phyloP scores from a whole-genome alignment of 805 yeast genomes.

The Metschnikowia arizonensis region DNA sequence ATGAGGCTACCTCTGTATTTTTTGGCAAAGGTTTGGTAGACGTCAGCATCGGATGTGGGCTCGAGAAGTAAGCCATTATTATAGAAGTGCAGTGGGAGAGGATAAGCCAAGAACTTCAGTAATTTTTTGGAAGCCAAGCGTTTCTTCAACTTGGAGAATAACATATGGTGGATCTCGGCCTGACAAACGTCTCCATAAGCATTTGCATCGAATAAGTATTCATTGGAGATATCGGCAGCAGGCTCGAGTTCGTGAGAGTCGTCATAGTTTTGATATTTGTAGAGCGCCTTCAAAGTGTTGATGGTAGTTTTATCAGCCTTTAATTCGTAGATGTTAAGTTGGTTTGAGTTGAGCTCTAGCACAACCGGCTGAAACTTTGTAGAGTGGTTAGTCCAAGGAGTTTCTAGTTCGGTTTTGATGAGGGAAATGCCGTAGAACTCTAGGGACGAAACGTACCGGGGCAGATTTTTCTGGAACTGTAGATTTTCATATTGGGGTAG shows the following conservation, averaged over 20 bases:
- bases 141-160: slow-evolving; percentile 20
- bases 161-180: slow-evolving; percentile 5
- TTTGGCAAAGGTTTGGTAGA: slow-evolving; percentile 17
- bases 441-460: slow-evolving; percentile 30
- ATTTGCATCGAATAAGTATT: slow-evolving; percentile 27
- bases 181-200: slow-evolving; percentile 27
- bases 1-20: slow-evolving; percentile 24
- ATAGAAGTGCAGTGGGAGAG: slow-evolving; percentile 19
- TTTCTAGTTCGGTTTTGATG: slow-evolving; percentile 32
- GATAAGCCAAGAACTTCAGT: slow-evolving; percentile 14
- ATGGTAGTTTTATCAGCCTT: slow-evolving; percentile 20
- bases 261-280: slow-evolving; percentile 25
- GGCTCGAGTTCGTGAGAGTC: slow-evolving; percentile 9
- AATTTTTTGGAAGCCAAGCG: slow-evolving; percentile 17
- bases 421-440: slow-evolving; percentile 32
- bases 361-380: slow-evolving; percentile 36
- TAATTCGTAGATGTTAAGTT: slow-evolving; percentile 31
- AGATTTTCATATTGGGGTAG: slow-evolving; percentile 8
- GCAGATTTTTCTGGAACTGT: slow-evolving; percentile 23
- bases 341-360: slow-evolving; percentile 38
- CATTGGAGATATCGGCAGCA: slow-evolving; percentile 8
- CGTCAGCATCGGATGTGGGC: slow-evolving; percentile 24
- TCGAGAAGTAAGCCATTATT: slow-evolving; percentile 38
- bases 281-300: slow-evolving; percentile 30
- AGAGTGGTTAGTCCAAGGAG: slow-evolving; percentile 32